A percentile compares a stretch with the other conserved stretches of the same genome.
Evolutionary conservation across 2,329 filamentous ascomycete species (phyloP).

Genomic region (Dothistroma septosporum): DNA sequence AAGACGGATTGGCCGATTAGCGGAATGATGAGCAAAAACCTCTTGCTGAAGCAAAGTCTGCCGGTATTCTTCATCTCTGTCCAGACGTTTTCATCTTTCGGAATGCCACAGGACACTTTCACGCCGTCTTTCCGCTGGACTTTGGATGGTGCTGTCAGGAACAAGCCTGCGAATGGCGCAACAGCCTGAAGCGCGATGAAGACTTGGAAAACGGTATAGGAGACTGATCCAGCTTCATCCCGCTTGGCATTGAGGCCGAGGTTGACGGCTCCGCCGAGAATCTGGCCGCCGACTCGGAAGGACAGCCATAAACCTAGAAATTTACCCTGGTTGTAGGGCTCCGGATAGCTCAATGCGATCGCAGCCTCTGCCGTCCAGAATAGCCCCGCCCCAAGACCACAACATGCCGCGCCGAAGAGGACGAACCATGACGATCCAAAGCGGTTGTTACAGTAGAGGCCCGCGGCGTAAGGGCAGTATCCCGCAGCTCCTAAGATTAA

Average conservation of each 20-base stretch:
- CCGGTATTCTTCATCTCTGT: conserved; percentile 58
- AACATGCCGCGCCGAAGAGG: conserved; percentile 63
- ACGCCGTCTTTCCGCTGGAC: conserved; percentile 64
- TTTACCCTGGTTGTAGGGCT: conserved; percentile 62
- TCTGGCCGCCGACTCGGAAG: conserved; percentile 60
- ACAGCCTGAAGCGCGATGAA: conserved; percentile 67
- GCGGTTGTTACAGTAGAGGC: conserved; percentile 67
- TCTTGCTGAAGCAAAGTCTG: conserved; percentile 56
- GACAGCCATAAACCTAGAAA: conserved; percentile 66
- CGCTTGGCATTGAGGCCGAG: conserved; percentile 60
- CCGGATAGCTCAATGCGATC: conserved; percentile 68
- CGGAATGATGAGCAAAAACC: conserved; percentile 61
- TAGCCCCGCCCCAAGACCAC: conserved; percentile 65
- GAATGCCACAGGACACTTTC: conserved; percentile 57
- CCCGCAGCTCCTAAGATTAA: conserved; percentile 69
- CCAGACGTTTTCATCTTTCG: conserved; percentile 47
- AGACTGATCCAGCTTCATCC: conserved; percentile 59
- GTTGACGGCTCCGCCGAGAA: conserved; percentile 68
- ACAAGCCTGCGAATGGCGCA: conserved; percentile 60
- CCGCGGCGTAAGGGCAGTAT: conserved; percentile 67
- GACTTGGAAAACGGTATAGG: conserved; percentile 63
- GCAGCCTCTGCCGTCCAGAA: conserved; percentile 75
- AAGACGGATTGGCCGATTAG: conserved; percentile 70
- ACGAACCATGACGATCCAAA: conserved; percentile 66
- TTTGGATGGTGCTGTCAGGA: conserved; percentile 58